These are phyloP conservation scores for Paramecium sexaurelia DNA, from an alignment of 73 alveolate genomes.

Conservation along the genomic window DNA sequence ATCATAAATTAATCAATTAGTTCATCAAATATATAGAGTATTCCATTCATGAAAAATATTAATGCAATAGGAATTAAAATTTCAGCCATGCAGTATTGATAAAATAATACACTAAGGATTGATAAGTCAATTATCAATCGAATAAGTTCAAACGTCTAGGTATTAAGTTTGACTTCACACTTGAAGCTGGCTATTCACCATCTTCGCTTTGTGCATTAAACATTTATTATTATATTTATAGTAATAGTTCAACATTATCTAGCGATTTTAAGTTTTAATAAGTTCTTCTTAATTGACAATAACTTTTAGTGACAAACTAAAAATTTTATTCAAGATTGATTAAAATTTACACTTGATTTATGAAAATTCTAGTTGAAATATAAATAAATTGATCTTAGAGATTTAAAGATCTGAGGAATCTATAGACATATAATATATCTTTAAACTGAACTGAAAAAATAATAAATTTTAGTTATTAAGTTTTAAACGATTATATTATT, in stretches of 20 bases:
- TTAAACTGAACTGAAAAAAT: neutral
- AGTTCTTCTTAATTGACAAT: too few relatives aligned
- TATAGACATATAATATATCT: neutral
- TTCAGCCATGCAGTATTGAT: neutral
- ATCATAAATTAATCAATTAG: slow-evolving; percentile 14
- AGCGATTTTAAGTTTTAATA: too few relatives aligned
- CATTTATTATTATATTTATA: neutral
- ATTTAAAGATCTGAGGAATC: neutral
- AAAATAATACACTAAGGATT: neutral
- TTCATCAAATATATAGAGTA: neutral
- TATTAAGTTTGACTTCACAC: neutral
- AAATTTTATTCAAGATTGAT: too few relatives aligned
- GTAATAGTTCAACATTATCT: neutral
- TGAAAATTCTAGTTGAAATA: neutral
- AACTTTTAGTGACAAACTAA: too few relatives aligned
- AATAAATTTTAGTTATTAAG: neutral
- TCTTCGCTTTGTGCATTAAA: neutral
- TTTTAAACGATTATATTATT: neutral
- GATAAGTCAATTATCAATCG: neutral
- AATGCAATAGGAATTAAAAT: neutral
- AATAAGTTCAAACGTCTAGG: neutral
- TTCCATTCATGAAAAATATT: neutral
- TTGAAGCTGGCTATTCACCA: neutral
- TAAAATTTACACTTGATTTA: too few relatives aligned
- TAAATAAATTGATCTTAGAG: neutral